phyloP scores from a whole-genome alignment of 2,329 filamentous ascomycete species.

The Fusarium burgessii region DNA sequence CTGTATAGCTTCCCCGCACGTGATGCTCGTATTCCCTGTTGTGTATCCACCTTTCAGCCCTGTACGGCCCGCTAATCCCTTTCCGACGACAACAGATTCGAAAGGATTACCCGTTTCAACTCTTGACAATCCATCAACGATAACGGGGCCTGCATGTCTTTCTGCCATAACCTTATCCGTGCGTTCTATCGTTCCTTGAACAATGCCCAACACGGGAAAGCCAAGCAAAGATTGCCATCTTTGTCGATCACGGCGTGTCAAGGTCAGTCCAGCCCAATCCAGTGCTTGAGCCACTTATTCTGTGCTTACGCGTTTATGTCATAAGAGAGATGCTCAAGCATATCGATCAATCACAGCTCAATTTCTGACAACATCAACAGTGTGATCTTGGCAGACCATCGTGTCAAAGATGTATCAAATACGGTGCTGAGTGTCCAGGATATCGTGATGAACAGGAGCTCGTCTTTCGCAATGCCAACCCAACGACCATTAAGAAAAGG shows the following conservation, averaged over 20 bases:
- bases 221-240: slow-evolving; percentile 58
- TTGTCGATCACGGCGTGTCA: slow-evolving; percentile 56
- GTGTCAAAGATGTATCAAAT: slow-evolving; percentile 57
- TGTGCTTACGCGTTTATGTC: slow-evolving; percentile 18
- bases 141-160: slow-evolving; percentile 15
- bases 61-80: slow-evolving; percentile 36
- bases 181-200: neutral
- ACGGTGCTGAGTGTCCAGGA: slow-evolving; percentile 55
- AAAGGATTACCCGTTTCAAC: slow-evolving; percentile 47
- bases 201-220: slow-evolving; percentile 57
- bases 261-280: slow-evolving; percentile 50
- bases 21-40: slow-evolving; percentile 14
- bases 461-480: slow-evolving; percentile 54
- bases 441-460: slow-evolving; percentile 56
- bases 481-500: slow-evolving; percentile 47
- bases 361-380: slow-evolving; percentile 42
- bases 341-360: slow-evolving; percentile 1
- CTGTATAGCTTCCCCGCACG: slow-evolving; percentile 17
- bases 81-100: slow-evolving; percentile 37
- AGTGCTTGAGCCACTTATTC: neutral
- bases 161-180: neutral
- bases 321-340: slow-evolving; percentile 2
- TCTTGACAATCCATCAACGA: slow-evolving; percentile 19
- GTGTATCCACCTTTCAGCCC: slow-evolving; percentile 26
- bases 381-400: slow-evolving; percentile 56